Base-by-base conservation (phyloP, 441 rosid genomes). In the Flueggea neowawraea region DNA sequence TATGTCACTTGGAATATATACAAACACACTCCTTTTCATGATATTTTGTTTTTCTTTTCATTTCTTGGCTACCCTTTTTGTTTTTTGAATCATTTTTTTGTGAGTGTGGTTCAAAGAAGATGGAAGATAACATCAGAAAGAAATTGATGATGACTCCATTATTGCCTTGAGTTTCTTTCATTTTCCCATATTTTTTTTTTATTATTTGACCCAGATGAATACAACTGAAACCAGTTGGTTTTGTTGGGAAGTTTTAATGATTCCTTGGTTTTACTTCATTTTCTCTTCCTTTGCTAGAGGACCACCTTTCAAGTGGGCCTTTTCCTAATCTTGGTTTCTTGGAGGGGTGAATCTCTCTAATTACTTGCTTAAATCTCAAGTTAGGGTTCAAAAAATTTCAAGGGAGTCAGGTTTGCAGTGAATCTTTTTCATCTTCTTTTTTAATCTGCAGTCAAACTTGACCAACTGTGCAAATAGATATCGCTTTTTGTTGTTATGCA, bases 311-410 rank as follows among this genome's bases (percentile, higher is more conserved):
- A 31, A 59, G 54, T 62, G 55, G 56, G 49, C 41, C 41, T 36
- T 36, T 36, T 5, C 41, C 41, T 36, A 36, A 36, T 36, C 41
- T 5, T 36, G 41, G 28, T 16, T 56, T 22, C n/a, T 58, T 50
- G 12, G n/a, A 47, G 4, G n/a, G 14, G 12, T 47, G 6, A 9
- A 11, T 47, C 50, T 32, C 28, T 36, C 2, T n/a, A 5, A 6
- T 28, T 6, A 28, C 54, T 69, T 72, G 31, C 73, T 71, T 80
- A 63, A 57, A 36, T 66, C 63, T 57, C 73, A 74, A 72, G 80
- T 70, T 80, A 77, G 82, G 78, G 78, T 73, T 74, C 57, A 52
- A 16, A 22, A 58, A 36, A 64, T 63, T 36, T 36, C 41, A 36
- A 36, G 0, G 9, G 41, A 22, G 28, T 22, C 9, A 36, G 9